These are phyloP conservation scores for Dictyostelium firmibasis DNA, from an alignment of 78 protist genomes.

Conservation along the genomic window DNA sequence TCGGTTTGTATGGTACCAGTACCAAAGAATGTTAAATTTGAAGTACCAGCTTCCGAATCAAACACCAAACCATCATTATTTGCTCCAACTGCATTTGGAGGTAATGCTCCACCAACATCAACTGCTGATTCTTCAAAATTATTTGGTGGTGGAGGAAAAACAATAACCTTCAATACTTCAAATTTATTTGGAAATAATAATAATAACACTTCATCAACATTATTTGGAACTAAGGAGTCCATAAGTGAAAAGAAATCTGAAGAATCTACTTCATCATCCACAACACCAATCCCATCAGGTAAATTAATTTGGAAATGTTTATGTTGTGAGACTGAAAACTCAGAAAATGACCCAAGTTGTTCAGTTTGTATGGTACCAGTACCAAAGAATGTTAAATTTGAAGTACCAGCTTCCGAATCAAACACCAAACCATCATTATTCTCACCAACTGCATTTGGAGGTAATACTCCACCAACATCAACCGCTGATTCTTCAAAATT, in stretches of 20 bases:
- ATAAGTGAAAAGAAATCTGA: neutral
- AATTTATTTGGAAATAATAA: neutral
- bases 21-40: conserved; percentile 21
- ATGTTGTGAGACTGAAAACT: conserved; percentile 41
- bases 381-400: conserved; percentile 21
- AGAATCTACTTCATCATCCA: neutral
- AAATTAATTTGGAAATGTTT: conserved; percentile 42
- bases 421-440: neutral
- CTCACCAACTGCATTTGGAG: neutral
- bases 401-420: neutral
- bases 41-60: neutral
- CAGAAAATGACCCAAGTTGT: neutral
- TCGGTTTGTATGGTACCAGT: conserved; percentile 32
- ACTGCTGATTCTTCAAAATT: neutral
- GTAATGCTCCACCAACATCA: neutral
- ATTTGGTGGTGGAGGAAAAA: neutral
- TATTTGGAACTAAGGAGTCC: neutral
- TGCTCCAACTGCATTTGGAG: neutral
- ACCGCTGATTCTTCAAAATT: neutral
- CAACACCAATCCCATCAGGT: neutral
- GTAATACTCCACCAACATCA: neutral
- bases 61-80: neutral
- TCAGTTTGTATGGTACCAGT: conserved; percentile 33
- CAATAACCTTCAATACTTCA: neutral
- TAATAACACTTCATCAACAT: neutral